phyloP scores from a whole-genome alignment of 805 yeast species.

The Deakozyma indianensis region DNA sequence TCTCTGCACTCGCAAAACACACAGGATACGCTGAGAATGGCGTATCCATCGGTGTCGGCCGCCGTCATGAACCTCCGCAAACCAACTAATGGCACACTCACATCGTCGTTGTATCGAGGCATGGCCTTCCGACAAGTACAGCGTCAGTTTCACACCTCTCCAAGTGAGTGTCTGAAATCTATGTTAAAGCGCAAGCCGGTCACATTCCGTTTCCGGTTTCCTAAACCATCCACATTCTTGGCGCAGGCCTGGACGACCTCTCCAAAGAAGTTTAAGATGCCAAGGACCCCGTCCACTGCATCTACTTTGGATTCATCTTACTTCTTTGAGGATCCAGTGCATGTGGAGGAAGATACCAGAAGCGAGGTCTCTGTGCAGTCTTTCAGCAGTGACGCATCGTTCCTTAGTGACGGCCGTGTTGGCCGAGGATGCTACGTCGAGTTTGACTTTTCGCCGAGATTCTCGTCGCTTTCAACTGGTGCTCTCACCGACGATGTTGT shows the following conservation, averaged over 20 bases:
- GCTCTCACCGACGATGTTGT: not conserved
- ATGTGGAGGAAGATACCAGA: not conserved
- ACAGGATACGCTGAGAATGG: not conserved
- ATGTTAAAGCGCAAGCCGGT: not conserved
- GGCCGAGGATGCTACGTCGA: slow-evolving; percentile 1
- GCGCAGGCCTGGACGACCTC: not conserved
- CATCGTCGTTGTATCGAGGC: not conserved
- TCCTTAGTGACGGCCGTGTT: not conserved
- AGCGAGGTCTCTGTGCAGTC: not conserved
- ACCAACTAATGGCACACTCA: not conserved
- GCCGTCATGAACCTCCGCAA: not conserved
- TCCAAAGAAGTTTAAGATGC: not conserved
- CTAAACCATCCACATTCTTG: not conserved
- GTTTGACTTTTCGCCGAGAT: not conserved
- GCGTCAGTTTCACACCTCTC: not conserved
- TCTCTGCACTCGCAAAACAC: not conserved
- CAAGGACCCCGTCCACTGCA: not conserved
- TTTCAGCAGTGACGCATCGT: not conserved
- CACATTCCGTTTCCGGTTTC: not conserved
- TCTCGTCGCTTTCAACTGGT: not conserved
- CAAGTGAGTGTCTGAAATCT: not conserved
- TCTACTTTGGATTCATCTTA: not conserved
- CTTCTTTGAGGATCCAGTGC: not conserved
- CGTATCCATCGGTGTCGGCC: not conserved
- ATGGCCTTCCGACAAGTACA: not conserved